phyloP scores from a whole-genome alignment of 75 land plant species.

The Picea glauca region DNA sequence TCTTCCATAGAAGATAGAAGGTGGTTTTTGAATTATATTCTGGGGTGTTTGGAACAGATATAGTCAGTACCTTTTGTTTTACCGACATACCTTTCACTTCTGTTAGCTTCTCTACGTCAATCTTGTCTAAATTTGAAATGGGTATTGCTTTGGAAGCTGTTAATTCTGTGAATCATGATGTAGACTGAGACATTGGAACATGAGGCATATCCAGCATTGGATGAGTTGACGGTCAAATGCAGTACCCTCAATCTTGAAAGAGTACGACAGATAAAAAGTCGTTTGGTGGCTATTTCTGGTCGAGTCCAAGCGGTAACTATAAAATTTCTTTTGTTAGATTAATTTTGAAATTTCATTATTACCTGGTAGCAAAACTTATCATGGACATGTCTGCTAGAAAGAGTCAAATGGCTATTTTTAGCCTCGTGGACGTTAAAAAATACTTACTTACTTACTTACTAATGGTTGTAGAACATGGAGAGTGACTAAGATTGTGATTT shows the following conservation, averaged over 20 bases:
- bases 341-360: background rate
- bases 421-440: too few relatives aligned
- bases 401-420: background rate
- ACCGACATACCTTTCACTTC: background rate
- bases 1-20: background rate
- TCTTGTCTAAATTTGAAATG: background rate
- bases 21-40: background rate
- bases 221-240: conserved; percentile 67
- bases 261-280: conserved; percentile 66
- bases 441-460: too few relatives aligned
- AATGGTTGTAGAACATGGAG: background rate
- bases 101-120: background rate
- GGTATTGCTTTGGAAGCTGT: background rate
- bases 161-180: conserved; percentile 13
- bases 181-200: conserved; percentile 50
- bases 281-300: conserved; percentile 58
- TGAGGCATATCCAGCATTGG: conserved; percentile 71
- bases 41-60: background rate
- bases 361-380: background rate
- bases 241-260: conserved; percentile 78
- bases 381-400: background rate
- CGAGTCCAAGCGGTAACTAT: conserved; percentile 75
- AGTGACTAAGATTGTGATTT: background rate
- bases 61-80: background rate
- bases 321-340: background rate